phyloP scores from a whole-genome alignment of 2,329 filamentous ascomycete genomes.

The Aureobasidium sp. region DNA sequence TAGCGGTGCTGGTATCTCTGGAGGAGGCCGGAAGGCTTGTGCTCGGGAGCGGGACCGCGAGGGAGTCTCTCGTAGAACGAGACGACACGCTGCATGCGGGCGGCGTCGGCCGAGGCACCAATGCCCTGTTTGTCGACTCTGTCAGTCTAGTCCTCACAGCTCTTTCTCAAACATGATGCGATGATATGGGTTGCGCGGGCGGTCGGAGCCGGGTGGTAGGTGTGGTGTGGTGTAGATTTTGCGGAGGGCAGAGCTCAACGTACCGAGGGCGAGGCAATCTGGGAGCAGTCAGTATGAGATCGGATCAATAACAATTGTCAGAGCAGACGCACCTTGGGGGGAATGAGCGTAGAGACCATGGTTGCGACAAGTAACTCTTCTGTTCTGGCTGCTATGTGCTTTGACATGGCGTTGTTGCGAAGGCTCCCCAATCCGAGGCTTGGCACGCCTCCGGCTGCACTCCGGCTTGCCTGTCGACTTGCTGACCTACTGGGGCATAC shows the following conservation, averaged over 20 bases:
- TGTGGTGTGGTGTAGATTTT: conserved; percentile 3
- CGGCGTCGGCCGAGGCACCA: conserved; percentile 87
- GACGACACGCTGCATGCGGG: conserved; percentile 96
- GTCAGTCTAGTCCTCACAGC: conserved; percentile 16
- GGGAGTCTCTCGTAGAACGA: conserved; percentile 99
- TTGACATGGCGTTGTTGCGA: conserved; percentile 1
- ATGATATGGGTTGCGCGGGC: neutral
- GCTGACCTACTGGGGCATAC: conserved; percentile 7
- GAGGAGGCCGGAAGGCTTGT: conserved; percentile 72
- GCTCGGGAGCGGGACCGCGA: conserved; percentile 77
- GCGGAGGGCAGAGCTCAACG: conserved; percentile 30
- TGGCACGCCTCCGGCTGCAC: conserved; percentile 3
- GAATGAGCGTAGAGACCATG: conserved; percentile 80
- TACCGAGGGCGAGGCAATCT: conserved; percentile 83
- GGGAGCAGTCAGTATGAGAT: conserved; percentile 20
- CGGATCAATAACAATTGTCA: neutral
- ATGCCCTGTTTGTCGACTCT: conserved; percentile 58
- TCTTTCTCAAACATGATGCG: neutral
- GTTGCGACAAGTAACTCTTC: conserved; percentile 16
- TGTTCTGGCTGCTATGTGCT: neutral
- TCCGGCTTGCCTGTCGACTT: neutral
- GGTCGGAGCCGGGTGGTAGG: neutral
- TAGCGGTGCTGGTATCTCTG: conserved; percentile 79
- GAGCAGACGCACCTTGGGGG: conserved; percentile 71
- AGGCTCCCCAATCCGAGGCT: neutral